phyloP scores from a whole-genome alignment of 2,329 filamentous ascomycete species.

The Endocalyx cinctus region DNA sequence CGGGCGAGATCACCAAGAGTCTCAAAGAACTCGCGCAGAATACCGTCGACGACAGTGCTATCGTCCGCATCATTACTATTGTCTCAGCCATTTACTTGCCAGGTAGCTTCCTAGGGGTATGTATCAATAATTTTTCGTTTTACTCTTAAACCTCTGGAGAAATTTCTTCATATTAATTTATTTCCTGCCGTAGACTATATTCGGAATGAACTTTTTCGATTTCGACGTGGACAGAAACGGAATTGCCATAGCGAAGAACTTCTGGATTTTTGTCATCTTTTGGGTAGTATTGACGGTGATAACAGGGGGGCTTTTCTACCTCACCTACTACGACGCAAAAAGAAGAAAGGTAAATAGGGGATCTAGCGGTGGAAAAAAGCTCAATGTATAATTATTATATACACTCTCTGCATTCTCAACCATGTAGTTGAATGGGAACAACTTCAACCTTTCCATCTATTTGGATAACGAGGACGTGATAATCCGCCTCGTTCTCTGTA shows the following conservation, averaged over 20 bases:
- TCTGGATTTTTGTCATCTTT: conserved; percentile 9
- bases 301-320: neutral
- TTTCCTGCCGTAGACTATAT: conserved; percentile 6
- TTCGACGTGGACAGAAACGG: conserved; percentile 3
- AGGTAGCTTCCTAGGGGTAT: conserved; percentile 18
- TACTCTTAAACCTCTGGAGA: too few relatives aligned
- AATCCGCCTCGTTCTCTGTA: neutral
- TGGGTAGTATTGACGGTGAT: conserved; percentile 3
- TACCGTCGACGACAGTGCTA: conserved; percentile 19
- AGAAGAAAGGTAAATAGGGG: neutral
- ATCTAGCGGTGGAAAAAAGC: too few relatives aligned
- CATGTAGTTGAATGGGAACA: neutral
- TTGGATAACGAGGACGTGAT: neutral
- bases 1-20: conserved; percentile 12
- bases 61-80: conserved; percentile 21
- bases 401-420: neutral
- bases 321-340: neutral
- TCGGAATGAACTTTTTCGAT: conserved; percentile 16
- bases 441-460: conserved; percentile 1
- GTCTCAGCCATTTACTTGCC: conserved; percentile 22
- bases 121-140: too few relatives aligned
- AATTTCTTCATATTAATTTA: too few relatives aligned
- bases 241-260: conserved; percentile 5
- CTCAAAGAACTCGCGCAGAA: conserved; percentile 17
- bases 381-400: too few relatives aligned